Conservation (phyloP, 2,329 filamentous ascomycete genomes). For the Trichophyton benhamiae region DNA sequence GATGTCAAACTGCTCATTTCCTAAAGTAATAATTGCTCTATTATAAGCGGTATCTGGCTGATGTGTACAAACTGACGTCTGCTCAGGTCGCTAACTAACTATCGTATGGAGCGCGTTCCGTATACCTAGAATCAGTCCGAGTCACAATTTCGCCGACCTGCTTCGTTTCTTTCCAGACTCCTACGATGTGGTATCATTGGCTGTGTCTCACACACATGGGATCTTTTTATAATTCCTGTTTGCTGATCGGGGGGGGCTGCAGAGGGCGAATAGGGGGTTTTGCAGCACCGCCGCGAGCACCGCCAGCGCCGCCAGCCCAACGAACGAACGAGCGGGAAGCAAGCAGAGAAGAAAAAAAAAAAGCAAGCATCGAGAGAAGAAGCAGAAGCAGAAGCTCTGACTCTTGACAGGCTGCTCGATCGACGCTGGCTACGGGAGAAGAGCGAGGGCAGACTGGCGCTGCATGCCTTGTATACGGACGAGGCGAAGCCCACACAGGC, state of each 20-base stretch:
- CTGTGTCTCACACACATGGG: constrained; percentile 1
- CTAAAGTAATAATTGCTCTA: neutral
- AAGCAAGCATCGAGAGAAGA: neutral
- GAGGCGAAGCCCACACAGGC: neutral
- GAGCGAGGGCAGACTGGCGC: neutral
- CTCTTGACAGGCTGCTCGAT: neutral
- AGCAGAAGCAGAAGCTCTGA: neutral
- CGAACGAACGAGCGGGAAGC: neutral
- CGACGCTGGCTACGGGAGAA: neutral
- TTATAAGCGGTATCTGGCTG: neutral
- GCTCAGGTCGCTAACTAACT: neutral
- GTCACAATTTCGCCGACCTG: neutral
- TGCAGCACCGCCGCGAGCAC: neutral
- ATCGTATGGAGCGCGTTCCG: neutral
- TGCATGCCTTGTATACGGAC: neutral
- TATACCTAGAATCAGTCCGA: neutral
- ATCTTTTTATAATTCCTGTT: constrained; percentile 1
- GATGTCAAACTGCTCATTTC: neutral
- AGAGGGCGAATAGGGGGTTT: neutral
- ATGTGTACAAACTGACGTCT: neutral
- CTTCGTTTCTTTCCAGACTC: neutral
- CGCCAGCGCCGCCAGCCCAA: neutral
- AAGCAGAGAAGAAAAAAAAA: neutral
- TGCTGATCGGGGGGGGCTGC: neutral
- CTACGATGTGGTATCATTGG: neutral